Evolutionary conservation across 2,329 filamentous ascomycete genomes (phyloP).

Genomic region (Nothophaeocryptopus gaeumannii): DNA sequence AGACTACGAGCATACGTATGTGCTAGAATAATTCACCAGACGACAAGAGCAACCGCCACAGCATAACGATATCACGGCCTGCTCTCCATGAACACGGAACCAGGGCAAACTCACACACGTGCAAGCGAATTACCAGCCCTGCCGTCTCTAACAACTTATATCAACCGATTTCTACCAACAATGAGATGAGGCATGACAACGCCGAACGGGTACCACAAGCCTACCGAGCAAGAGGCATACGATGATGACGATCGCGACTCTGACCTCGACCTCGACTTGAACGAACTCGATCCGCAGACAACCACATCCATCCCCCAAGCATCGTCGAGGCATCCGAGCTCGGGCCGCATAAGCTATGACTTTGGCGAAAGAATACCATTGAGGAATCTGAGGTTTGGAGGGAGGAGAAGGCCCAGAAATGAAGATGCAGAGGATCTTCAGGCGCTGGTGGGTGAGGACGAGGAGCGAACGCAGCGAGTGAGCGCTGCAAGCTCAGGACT

Average conservation of each 20-base stretch:
- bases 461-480: conserved; percentile 34
- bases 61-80: too few relatives aligned
- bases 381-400: conserved; percentile 56
- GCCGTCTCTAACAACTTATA: too few relatives aligned
- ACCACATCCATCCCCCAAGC: conserved; percentile 19
- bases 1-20: too few relatives aligned
- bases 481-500: conserved; percentile 44
- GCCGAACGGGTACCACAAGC: conserved; percentile 46
- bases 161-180: neutral
- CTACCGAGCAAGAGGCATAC: conserved; percentile 63
- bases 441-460: conserved; percentile 60
- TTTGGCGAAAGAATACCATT: conserved; percentile 63
- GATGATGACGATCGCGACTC: conserved; percentile 56
- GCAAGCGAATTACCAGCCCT: too few relatives aligned
- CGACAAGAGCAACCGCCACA: too few relatives aligned
- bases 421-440: conserved; percentile 64
- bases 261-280: conserved; percentile 72
- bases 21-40: too few relatives aligned
- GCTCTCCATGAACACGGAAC: too few relatives aligned
- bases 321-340: conserved; percentile 15
- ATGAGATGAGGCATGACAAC: conserved; percentile 46
- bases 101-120: too few relatives aligned
- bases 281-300: conserved; percentile 68
- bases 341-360: conserved; percentile 33
- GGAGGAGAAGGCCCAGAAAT: conserved; percentile 43